Evolutionary conservation across 106 monocot species (phyloP).

Genomic region (Allium fistulosum): DNA sequence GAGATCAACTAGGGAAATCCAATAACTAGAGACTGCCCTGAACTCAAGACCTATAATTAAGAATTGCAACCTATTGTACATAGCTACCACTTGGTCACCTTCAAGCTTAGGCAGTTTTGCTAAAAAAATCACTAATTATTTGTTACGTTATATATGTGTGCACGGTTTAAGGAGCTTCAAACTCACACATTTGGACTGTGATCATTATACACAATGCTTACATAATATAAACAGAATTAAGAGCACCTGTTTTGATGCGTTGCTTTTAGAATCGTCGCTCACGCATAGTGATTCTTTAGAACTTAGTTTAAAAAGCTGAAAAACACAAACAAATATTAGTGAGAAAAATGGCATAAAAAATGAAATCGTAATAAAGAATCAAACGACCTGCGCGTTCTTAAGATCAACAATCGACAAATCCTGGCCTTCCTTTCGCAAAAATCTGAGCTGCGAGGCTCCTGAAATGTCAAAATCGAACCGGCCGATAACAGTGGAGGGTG

Average conservation of each 20-base stretch:
- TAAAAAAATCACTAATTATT: no score
- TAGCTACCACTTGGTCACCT: no score
- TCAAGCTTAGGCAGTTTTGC: no score
- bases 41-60: no score
- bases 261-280: slow-evolving; percentile 17
- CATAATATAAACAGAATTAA: no score
- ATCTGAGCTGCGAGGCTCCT: slow-evolving; percentile 19
- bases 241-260: slow-evolving; percentile 27
- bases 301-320: slow-evolving; percentile 37
- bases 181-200: no score
- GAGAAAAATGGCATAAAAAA: background rate
- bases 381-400: slow-evolving; percentile 24
- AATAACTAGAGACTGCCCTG: no score
- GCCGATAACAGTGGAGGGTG: slow-evolving; percentile 5
- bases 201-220: no score
- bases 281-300: slow-evolving; percentile 35
- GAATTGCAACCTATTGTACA: no score
- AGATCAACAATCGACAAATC: slow-evolving; percentile 10
- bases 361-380: background rate
- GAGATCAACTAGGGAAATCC: no score
- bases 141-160: no score
- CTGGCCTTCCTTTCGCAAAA: slow-evolving; percentile 7
- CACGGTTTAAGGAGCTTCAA: no score
- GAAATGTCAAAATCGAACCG: slow-evolving; percentile 13
- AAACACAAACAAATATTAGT: slow-evolving; percentile 2